Evolutionary conservation across 2,329 filamentous ascomycete genomes (phyloP), one percentile per base, ranked within the genome.

Genomic region (Exophiala oligosperma): DNA sequence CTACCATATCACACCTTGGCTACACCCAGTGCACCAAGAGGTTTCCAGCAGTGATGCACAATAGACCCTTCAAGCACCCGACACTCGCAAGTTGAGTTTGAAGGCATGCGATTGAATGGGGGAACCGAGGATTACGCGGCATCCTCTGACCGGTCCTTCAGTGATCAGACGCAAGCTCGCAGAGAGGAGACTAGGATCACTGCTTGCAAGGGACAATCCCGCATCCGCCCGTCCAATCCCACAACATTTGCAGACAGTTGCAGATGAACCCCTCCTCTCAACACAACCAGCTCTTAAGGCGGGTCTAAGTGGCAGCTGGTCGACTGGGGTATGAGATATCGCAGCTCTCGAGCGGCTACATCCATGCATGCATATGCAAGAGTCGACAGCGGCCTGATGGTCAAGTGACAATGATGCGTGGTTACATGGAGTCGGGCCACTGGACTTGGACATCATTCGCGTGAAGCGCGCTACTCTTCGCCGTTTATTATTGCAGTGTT

Each of bases 381-480:
- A n/a, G n/a, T 21, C 17, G 17, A 52, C 49, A 55, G 52, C 52
- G 40, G 52, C 35, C 32, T 49, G 24, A 24, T 21, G 35, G 52
- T 55, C 52, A 55, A 55, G 52, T 55, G 52, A 55, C 46, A 41
- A 29, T 29, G 8, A 29, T 29, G 28, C 28, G 28, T 4, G 28
- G 8, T 29, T 29, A 4, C 8, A 29, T 29, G 5, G 32, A 35
- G 7, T 35, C 32, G 32, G 9, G 32, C 32, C 32, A 11, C 32
- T 35, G 9, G 32, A 5, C 32, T 35, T 35, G 7, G 32, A 11
- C 32, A 35, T 35, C 6, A 35, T 35, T 35, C 32, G 9, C 9
- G 32, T 35, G n/a, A 21, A 43, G 3, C 11, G 4, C 14, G 9
- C 14, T 7, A 7, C 40, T 14, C 8, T 17, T 17, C 2, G 9